Evolutionary conservation across 2,329 filamentous ascomycete species (phyloP), one percentile per base, ranked within the genome.

Genomic region (Verticillium nonalfalfae): DNA sequence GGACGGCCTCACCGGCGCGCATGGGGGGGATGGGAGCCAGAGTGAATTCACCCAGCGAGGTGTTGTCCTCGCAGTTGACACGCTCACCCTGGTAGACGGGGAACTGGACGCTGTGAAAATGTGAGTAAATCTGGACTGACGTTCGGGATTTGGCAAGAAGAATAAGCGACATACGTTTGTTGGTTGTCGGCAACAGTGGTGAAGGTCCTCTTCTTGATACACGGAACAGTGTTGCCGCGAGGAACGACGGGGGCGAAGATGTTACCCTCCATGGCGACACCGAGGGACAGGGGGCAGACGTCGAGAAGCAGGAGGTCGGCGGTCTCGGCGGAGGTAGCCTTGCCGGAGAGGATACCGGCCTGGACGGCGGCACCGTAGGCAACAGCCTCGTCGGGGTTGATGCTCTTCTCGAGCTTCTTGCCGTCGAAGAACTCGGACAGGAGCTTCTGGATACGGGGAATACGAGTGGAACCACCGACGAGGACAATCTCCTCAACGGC

Each of bases 401-500:
- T 98, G 85, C 91, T 95, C 86, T 97, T 98, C 88, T 98, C 94
- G 69, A 97, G 91, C 90, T 99, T 97, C 92, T 99, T 99, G 81
- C 93, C 93, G 78, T 96, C 91, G 84, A 99, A 99, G 87, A 93
- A 97, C 81, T 99, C 95, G 82, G 89, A 93, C 69, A 99, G 89
- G 69, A 99, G 90, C 88, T 98, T 98, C 89, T 99, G 95, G 79
- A 99, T 96, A 78, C 89, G 88, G 75, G 95, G 95, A 72, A 99
- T 99, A 92, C 95, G 95, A 74, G 95, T 99, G 67, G 93, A 97
- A 72, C 95, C 95, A 88, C 95, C 95, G 74, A 99, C 95, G 73
- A 99, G 90, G 72, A 99, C 95, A 69, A 99, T 97, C 86, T 99
- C 95, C 76, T 98, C 93, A 73, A 99, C 94, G 75, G 87, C 89